Evolutionary conservation across 2,329 filamentous ascomycete species (phyloP).

Genomic region (Diaporthe citrichinensis): DNA sequence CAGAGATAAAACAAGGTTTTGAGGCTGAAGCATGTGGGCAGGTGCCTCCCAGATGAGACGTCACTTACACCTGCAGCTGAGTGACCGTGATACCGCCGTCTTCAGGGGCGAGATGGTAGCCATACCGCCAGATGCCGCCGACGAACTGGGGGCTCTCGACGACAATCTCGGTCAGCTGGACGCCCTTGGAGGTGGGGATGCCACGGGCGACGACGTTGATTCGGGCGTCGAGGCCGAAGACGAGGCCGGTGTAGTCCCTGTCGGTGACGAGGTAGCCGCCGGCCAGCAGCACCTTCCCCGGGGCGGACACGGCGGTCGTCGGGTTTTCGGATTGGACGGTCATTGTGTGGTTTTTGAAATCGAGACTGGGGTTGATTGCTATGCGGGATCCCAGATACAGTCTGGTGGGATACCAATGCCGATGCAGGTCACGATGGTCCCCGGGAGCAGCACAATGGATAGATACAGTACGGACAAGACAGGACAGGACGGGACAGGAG

Average conservation of each 20-base stretch:
- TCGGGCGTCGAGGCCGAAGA: conserved; percentile 77
- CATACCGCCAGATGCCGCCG: conserved; percentile 90
- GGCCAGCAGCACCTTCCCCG: conserved; percentile 94
- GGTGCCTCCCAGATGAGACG: background rate
- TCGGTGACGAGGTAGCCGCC: conserved; percentile 97
- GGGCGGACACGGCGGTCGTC: conserved; percentile 82
- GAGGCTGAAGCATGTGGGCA: conserved; percentile 3
- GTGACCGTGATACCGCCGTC: conserved; percentile 86
- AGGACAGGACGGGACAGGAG: background rate
- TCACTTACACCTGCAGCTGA: conserved; percentile 81
- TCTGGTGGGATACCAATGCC: background rate
- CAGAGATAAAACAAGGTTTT: conserved; percentile 15
- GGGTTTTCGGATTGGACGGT: conserved; percentile 45
- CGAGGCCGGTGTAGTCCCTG: conserved; percentile 83
- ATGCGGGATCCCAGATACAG: background rate
- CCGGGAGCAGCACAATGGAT: background rate
- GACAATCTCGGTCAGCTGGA: conserved; percentile 79
- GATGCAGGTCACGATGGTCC: background rate
- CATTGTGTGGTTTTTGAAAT: conserved; percentile 10
- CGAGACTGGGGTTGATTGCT: background rate
- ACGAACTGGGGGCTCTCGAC: conserved; percentile 94
- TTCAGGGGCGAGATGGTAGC: conserved; percentile 77
- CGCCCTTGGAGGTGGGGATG: conserved; percentile 72
- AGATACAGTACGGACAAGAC: background rate
- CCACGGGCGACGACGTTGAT: conserved; percentile 75